Conservation (phyloP, 148 eudicot genomes). For the Heliosperma pusillum region DNA sequence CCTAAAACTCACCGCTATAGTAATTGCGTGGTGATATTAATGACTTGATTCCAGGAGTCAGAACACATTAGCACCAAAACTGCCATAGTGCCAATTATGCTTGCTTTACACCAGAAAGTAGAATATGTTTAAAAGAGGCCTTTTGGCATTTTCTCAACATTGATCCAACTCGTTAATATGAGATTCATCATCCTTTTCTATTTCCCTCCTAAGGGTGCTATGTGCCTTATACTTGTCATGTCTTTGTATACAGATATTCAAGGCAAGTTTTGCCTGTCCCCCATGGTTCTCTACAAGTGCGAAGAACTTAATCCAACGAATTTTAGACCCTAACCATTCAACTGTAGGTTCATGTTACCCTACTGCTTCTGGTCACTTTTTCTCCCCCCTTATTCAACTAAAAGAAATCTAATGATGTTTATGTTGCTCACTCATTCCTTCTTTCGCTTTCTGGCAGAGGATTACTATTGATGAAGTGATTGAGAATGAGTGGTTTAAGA, state of each 20-base stretch:
- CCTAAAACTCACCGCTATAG: no score
- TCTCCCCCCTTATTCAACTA: neutral
- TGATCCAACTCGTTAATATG: no score
- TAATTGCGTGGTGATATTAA: no score
- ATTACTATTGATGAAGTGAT: conserved; percentile 67
- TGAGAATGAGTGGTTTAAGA: conserved; percentile 92
- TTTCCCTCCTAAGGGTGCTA: neutral
- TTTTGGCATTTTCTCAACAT: no score
- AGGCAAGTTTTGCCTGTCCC: conserved; percentile 79
- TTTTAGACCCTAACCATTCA: conserved; percentile 76
- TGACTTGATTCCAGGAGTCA: no score
- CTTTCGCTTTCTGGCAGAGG: conserved; percentile 44
- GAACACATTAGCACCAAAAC: no score
- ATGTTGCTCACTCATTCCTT: no score
- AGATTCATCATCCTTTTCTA: no score
- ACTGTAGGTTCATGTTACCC: conserved; percentile 51
- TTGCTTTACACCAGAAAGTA: no score
- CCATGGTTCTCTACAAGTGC: conserved; percentile 86
- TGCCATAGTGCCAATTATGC: no score
- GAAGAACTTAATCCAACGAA: conserved; percentile 74
- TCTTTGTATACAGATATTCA: conserved; percentile 57
- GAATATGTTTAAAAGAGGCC: no score
- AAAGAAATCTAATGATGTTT: neutral
- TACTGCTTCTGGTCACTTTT: no score
- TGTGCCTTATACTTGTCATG: conserved; percentile 1